A percentile compares a stretch with the other conserved stretches of the same genome.
Evolutionary conservation across 305 asterid genomes (phyloP).

Genomic region (Rubia occidens): DNA sequence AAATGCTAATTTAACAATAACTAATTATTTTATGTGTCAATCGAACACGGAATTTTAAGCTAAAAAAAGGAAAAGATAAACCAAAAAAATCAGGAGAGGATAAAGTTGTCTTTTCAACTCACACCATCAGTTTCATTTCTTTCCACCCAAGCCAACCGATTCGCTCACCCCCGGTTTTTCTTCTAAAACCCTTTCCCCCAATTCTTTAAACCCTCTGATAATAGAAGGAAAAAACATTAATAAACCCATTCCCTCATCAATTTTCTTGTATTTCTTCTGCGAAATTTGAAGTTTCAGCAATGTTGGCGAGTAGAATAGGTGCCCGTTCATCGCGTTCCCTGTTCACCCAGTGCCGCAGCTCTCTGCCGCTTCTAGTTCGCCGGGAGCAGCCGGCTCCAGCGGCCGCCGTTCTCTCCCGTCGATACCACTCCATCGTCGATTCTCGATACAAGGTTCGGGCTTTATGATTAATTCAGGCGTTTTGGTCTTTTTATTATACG

Average conservation of each 20-base stretch:
- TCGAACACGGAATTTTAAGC: too few relatives aligned
- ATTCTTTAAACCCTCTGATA: background rate
- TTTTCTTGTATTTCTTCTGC: background rate
- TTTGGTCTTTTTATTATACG: background rate
- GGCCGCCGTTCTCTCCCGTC: slow-evolving; percentile 21
- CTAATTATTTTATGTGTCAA: too few relatives aligned
- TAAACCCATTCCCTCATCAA: background rate
- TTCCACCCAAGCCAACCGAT: background rate
- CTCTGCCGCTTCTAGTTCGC: slow-evolving; percentile 32
- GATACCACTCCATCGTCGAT: slow-evolving; percentile 24
- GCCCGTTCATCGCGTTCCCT: slow-evolving; percentile 37
- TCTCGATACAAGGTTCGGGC: slow-evolving; percentile 29
- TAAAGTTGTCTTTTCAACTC: too few relatives aligned
- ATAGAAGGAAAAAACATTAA: too few relatives aligned
- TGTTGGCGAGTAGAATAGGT: slow-evolving; percentile 48
- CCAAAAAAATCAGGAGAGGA: too few relatives aligned
- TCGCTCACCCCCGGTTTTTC: background rate
- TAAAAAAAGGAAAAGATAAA: too few relatives aligned
- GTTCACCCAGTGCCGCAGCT: slow-evolving; percentile 35
- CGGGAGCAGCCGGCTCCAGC: slow-evolving; percentile 17
- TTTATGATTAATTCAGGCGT: background rate
- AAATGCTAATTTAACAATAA: too few relatives aligned
- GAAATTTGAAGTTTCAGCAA: slow-evolving; percentile 13
- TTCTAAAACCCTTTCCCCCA: background rate
- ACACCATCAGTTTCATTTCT: background rate